Evolutionary conservation across 2,329 filamentous ascomycete species (phyloP).

Genomic region (Leptographium lundbergii): DNA sequence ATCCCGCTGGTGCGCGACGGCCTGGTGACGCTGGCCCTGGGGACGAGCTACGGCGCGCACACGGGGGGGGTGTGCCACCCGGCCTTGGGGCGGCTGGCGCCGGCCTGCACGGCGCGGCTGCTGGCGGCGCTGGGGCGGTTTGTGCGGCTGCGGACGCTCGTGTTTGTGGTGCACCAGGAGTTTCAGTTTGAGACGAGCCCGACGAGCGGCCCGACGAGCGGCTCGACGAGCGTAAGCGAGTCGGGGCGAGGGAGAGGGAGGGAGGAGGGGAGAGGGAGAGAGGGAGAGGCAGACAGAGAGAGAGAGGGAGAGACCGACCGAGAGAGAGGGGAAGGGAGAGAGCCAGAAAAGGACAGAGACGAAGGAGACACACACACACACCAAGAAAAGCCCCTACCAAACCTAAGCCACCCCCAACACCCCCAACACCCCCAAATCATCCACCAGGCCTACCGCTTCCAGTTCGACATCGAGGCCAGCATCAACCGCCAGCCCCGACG

Average conservation of each 20-base stretch:
- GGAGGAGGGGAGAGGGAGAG: too few relatives aligned
- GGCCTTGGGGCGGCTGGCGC: slow-evolving; percentile 30
- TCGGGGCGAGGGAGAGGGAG: background rate
- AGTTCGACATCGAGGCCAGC: slow-evolving; percentile 33
- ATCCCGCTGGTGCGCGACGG: slow-evolving; percentile 29
- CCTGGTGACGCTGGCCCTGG: slow-evolving; percentile 28
- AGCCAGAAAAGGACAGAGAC: too few relatives aligned
- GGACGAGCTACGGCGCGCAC: slow-evolving; percentile 31
- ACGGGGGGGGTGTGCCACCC: slow-evolving; percentile 30
- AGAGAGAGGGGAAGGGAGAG: too few relatives aligned
- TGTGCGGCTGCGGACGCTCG: slow-evolving; percentile 24
- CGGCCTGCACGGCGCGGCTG: slow-evolving; percentile 30
- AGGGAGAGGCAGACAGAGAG: too few relatives aligned
- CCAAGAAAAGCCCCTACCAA: too few relatives aligned
- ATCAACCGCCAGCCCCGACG: slow-evolving; percentile 27
- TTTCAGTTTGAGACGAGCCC: slow-evolving; percentile 26
- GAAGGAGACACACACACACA: too few relatives aligned
- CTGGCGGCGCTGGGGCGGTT: slow-evolving; percentile 28
- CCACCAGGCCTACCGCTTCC: slow-evolving; percentile 32
- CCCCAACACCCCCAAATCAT: slow-evolving; percentile 22
- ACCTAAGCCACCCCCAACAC: too few relatives aligned
- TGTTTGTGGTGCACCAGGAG: slow-evolving; percentile 34
- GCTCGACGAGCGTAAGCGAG: background rate
- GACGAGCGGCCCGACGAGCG: too few relatives aligned
- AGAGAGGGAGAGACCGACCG: background rate